Percentiles rank a stretch among this genome's conserved stretches.
Evolutionary conservation across 257 asterid species (phyloP).

Genomic region (Nemophila menziesii): DNA sequence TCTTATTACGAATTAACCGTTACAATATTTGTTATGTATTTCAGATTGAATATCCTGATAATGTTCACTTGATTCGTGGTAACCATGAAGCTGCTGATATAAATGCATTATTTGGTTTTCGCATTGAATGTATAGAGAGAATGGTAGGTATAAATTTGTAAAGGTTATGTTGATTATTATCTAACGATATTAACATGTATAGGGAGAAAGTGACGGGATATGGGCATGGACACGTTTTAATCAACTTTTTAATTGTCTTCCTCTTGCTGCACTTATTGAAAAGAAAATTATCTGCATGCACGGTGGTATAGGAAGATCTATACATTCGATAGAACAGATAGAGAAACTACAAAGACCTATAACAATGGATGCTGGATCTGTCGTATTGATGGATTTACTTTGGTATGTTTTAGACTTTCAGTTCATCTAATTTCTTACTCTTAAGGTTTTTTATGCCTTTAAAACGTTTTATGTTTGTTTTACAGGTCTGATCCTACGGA

Average conservation of each 20-base stretch:
- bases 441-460: not conserved
- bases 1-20: not conserved
- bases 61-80: slow-evolving; percentile 95
- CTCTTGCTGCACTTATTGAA: slow-evolving; percentile 96
- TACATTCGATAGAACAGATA: slow-evolving; percentile 80
- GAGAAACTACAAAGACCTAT: slow-evolving; percentile 98
- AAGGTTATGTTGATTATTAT: slow-evolving; percentile 11
- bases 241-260: slow-evolving; percentile 91
- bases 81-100: slow-evolving; percentile 99
- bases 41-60: slow-evolving; percentile 91
- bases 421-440: slow-evolving; percentile 9
- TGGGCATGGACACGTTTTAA: slow-evolving; percentile 99
- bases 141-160: slow-evolving; percentile 48
- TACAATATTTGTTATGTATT: slow-evolving; percentile 7
- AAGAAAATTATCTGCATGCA: slow-evolving; percentile 99
- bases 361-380: slow-evolving; percentile 98
- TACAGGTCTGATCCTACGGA: slow-evolving; percentile 99
- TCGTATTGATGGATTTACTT: slow-evolving; percentile 89
- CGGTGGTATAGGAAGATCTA: slow-evolving; percentile 98
- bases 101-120: slow-evolving; percentile 96
- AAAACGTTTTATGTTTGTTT: not conserved
- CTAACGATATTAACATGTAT: slow-evolving; percentile 4
- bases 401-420: slow-evolving; percentile 62
- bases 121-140: slow-evolving; percentile 97
- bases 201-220: slow-evolving; percentile 98